phyloP scores from a whole-genome alignment of 2,329 filamentous ascomycete genomes.

The Claviceps purpurea region DNA sequence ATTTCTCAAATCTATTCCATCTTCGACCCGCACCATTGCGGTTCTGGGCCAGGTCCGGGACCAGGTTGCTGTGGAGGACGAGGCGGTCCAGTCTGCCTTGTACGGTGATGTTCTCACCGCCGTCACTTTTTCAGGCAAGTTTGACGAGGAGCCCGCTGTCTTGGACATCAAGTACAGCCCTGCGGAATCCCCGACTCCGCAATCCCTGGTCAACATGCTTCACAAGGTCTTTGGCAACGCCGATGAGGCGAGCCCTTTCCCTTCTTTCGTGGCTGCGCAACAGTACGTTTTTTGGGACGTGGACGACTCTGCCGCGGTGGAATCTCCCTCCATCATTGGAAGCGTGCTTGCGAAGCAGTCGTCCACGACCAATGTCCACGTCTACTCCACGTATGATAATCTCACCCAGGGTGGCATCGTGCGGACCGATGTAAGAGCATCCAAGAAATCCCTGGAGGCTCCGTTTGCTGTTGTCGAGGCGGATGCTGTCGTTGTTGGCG shows the following conservation, averaged over 20 bases:
- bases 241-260: slow-evolving; percentile 27
- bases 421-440: slow-evolving; percentile 74
- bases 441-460: slow-evolving; percentile 70
- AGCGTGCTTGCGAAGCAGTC: slow-evolving; percentile 57
- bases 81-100: slow-evolving; percentile 66
- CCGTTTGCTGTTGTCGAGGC: slow-evolving; percentile 70
- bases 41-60: slow-evolving; percentile 82
- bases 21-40: slow-evolving; percentile 60
- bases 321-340: slow-evolving; percentile 48
- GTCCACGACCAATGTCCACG: slow-evolving; percentile 47
- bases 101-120: slow-evolving; percentile 87
- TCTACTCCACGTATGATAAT: slow-evolving; percentile 52
- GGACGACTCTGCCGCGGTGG: slow-evolving; percentile 56
- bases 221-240: slow-evolving; percentile 41
- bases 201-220: slow-evolving; percentile 37
- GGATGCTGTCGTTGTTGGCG: slow-evolving; percentile 65
- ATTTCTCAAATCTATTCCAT: slow-evolving; percentile 71
- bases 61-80: slow-evolving; percentile 58
- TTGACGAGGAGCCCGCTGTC: slow-evolving; percentile 48
- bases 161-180: slow-evolving; percentile 85
- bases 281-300: slow-evolving; percentile 93
- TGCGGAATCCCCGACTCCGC: slow-evolving; percentile 41
- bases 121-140: slow-evolving; percentile 62
- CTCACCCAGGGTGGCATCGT: slow-evolving; percentile 63
- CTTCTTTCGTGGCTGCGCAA: slow-evolving; percentile 44